Evolutionary conservation across 2,329 filamentous ascomycete genomes (phyloP), one percentile per base, ranked within the genome.

Genomic region (Phoma herbarum): DNA sequence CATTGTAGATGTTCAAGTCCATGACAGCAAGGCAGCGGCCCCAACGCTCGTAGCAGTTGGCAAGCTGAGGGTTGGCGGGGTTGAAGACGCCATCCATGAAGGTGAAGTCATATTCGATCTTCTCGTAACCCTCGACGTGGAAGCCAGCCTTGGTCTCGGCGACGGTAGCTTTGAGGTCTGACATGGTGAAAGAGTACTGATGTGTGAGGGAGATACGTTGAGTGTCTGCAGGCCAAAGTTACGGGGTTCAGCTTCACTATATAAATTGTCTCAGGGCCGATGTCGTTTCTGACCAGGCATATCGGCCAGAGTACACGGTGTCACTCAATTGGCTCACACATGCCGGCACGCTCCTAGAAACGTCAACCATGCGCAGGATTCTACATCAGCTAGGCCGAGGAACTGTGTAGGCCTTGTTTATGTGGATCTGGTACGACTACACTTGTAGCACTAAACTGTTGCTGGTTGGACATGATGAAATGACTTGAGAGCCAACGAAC

Each of bases 51-150:
- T 90, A 91, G 75, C 86, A 88, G 26, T 86, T 77, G 16, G 88
- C 86, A 10, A 91, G 82, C 66, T 90, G 83, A 16, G 79, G 67
- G 68, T 90, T 89, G 62, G 80, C 68, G 41, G 80, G 68, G 70
- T 89, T 79, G 75, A 91, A 91, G 56, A 91, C 83, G 46, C 84
- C 86, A 66, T 91, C 88, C 45, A 91, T 83, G 76, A 91, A 90
- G 53, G 86, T 86, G 75, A 91, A 91, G 77, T 90, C 88, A 73
- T 91, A 91, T 70, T 89, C 85, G 71, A 91, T 90, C 81, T 90
- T 91, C 81, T 91, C 89, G 67, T 90, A 90, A 23, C 89, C 89
- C 66, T 87, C 85, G 60, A 91, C 88, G 64, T 89, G 86, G 77
- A 91, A 91, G 35, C 88, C 89, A 60, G 82, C 80, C 66, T 82